These are phyloP conservation scores for Magnaporthiopsis rhizophila DNA, from an alignment of 2,329 filamentous ascomycete species.

Conservation along the genomic window DNA sequence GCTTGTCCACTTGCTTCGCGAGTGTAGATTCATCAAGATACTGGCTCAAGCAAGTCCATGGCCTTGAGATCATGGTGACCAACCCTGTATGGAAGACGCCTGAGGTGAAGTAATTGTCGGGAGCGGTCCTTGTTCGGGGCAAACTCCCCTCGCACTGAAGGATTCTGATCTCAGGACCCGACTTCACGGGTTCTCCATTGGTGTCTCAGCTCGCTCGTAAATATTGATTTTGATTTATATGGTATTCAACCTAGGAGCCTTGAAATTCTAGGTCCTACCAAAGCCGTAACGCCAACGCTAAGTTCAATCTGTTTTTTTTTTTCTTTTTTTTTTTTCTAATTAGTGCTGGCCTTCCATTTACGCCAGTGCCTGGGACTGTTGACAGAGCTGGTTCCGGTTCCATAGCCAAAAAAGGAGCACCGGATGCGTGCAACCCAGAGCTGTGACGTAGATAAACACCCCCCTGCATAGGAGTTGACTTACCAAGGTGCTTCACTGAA, in stretches of 20 bases:
- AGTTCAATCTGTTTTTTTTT: slow-evolving; percentile 11
- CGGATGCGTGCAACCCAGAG: not conserved
- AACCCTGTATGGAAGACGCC: too few species aligned
- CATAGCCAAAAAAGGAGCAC: not conserved
- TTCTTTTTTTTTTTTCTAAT: not conserved
- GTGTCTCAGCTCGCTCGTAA: not conserved
- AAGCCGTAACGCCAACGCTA: slow-evolving; percentile 17
- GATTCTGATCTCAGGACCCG: too few species aligned
- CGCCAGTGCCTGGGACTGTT: too few species aligned
- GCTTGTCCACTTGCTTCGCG: not conserved
- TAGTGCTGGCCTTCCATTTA: not conserved
- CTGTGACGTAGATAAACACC: not conserved
- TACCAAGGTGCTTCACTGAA: slow-evolving; percentile 37
- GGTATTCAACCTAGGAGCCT: not conserved
- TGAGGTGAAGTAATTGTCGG: too few species aligned
- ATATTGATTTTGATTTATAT: not conserved
- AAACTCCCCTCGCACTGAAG: too few species aligned
- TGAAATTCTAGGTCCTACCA: not conserved
- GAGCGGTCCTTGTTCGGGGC: too few species aligned
- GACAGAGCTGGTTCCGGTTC: not conserved
- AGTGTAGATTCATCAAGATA: too few species aligned
- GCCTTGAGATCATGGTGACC: too few species aligned
- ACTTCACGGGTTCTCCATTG: too few species aligned
- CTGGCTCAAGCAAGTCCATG: too few species aligned
- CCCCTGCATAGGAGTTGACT: not conserved